Evolutionary conservation across 2,329 filamentous ascomycete genomes (phyloP).

Genomic region (Claviceps cyperi): DNA sequence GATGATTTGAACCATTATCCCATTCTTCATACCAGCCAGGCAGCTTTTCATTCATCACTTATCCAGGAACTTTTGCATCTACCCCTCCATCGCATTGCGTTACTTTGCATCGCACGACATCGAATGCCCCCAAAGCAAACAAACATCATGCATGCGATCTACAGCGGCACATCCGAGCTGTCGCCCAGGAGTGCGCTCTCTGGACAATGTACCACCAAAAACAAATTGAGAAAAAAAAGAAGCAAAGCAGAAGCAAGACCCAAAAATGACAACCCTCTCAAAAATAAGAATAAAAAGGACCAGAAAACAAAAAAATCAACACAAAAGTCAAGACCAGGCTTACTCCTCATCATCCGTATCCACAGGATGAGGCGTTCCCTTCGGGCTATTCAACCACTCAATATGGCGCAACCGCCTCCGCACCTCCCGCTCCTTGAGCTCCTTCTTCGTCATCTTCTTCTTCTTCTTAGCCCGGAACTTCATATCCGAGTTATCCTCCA

Average conservation of each 20-base stretch:
- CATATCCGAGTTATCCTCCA: slow-evolving; percentile 63
- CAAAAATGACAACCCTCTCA: neutral
- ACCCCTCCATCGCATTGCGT: no score
- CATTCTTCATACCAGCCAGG: neutral
- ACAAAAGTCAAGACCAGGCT: neutral
- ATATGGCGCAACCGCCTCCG: slow-evolving; percentile 76
- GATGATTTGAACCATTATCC: no score
- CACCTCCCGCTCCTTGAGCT: slow-evolving; percentile 85
- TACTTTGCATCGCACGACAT: no score
- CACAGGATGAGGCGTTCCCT: slow-evolving; percentile 63
- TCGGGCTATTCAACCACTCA: slow-evolving; percentile 70
- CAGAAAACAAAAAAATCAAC: neutral
- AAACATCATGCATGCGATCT: no score
- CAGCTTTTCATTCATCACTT: neutral
- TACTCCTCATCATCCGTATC: slow-evolving; percentile 63
- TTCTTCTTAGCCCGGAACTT: slow-evolving; percentile 87
- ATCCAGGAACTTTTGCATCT: no score
- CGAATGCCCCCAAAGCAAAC: no score
- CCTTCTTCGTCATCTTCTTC: slow-evolving; percentile 98
- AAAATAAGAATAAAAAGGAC: neutral
- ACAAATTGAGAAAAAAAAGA: neutral
- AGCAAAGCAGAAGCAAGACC: neutral
- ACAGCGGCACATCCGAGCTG: no score
- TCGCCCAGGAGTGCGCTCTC: no score
- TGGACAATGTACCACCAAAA: no score